Evolutionary conservation across 345 rosid genomes (phyloP).

Genomic region (Aquilaria yunnanensis): DNA sequence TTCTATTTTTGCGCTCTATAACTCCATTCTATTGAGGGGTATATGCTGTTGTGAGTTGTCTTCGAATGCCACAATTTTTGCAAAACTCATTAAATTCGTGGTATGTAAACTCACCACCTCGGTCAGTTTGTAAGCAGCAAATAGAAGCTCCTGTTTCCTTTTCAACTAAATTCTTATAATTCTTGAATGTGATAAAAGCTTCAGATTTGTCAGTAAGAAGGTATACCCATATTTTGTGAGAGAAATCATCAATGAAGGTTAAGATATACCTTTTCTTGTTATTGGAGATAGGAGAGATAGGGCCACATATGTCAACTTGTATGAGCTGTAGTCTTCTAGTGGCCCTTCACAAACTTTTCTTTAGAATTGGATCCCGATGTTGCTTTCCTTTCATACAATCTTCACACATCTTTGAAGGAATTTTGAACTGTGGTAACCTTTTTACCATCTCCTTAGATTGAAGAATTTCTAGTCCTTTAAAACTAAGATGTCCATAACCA

Average conservation of each 20-base stretch:
- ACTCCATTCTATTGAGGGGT: constrained; percentile 1
- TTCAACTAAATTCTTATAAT: constrained; percentile 1
- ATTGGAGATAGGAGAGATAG: not conserved
- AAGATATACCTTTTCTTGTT: not conserved
- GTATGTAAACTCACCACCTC: constrained; percentile 1
- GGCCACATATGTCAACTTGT: not conserved
- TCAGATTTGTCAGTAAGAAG: not conserved
- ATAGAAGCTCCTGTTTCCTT: not conserved
- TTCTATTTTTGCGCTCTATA: constrained; percentile 4
- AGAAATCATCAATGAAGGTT: not conserved
- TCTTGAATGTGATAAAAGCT: not conserved
- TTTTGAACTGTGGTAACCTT: not conserved
- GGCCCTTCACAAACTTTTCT: not conserved
- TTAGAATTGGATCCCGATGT: not conserved
- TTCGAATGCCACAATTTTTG: not conserved
- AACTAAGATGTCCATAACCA: not conserved
- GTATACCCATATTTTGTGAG: no score
- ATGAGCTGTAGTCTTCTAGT: not conserved
- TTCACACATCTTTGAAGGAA: not conserved
- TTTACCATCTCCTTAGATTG: not conserved
- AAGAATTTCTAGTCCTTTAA: not conserved
- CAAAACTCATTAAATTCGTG: constrained; percentile 1
- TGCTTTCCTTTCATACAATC: not conserved
- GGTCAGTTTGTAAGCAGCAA: constrained; percentile 1
- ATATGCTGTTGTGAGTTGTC: not conserved